Percentiles rank a stretch among this genome's conserved stretches.
These are phyloP conservation scores for Talaromyces funiculosus DNA, from an alignment of 2,329 filamentous ascomycete genomes.

Conservation along the genomic window DNA sequence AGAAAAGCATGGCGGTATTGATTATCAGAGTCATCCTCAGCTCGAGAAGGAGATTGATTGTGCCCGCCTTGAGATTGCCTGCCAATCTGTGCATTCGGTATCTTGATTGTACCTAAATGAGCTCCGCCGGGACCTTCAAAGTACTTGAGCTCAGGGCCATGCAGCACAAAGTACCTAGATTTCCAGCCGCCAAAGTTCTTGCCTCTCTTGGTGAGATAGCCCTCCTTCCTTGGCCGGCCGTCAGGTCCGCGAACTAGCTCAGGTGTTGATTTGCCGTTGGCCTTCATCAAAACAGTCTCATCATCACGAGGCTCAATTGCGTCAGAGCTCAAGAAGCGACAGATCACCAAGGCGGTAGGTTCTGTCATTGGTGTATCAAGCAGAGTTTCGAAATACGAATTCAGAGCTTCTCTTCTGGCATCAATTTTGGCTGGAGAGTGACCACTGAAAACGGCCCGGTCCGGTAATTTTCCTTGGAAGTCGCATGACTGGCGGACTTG, in stretches of 20 bases:
- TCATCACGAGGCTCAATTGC: slow-evolving; percentile 52
- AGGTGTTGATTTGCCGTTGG: slow-evolving; percentile 26
- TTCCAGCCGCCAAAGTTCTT: slow-evolving; percentile 99
- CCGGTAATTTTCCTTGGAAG: slow-evolving; percentile 72
- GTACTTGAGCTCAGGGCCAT: slow-evolving; percentile 73
- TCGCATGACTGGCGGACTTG: slow-evolving; percentile 67
- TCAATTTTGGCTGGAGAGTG: slow-evolving; percentile 93
- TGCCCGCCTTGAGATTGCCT: slow-evolving; percentile 69
- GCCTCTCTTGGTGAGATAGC: slow-evolving; percentile 91
- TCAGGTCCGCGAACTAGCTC: slow-evolving; percentile 49
- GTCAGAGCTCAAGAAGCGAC: slow-evolving; percentile 73
- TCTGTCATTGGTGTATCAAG: slow-evolving; percentile 78
- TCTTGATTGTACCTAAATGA: slow-evolving; percentile 87
- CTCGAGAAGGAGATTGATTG: slow-evolving; percentile 56
- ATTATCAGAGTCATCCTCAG: slow-evolving; percentile 73
- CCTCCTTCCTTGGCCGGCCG: slow-evolving; percentile 68
- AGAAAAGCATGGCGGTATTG: slow-evolving; percentile 96
- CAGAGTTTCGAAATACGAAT: slow-evolving; percentile 78
- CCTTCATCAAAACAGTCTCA: slow-evolving; percentile 46
- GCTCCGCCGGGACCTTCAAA: slow-evolving; percentile 87
- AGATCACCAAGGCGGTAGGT: slow-evolving; percentile 70
- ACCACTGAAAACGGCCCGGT: slow-evolving; percentile 79
- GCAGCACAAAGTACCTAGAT: slow-evolving; percentile 66
- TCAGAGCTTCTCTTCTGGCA: slow-evolving; percentile 71
- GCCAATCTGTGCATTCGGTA: slow-evolving; percentile 85